Evolutionary conservation across 192 early-diverging fungal species (phyloP).

Genomic region (Podila epigama): DNA sequence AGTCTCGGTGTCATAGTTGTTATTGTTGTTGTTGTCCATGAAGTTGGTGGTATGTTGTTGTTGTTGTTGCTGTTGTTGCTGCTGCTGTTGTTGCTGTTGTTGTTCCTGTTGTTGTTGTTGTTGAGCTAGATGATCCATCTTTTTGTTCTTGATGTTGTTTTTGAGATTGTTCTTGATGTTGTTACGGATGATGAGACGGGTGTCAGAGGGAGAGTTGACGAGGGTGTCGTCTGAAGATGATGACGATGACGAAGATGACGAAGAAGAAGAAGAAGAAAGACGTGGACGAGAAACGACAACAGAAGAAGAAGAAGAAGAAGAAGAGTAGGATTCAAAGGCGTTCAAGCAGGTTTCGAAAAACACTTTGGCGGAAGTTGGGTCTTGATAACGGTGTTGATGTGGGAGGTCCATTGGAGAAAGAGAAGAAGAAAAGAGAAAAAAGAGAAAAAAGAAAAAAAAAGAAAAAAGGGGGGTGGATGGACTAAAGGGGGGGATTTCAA

Average conservation of each 20-base stretch:
- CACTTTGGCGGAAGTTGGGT: constrained; percentile 32
- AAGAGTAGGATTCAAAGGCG: constrained; percentile 18
- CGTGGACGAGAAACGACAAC: no score
- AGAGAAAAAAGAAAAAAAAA: background rate
- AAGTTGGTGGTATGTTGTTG: background rate
- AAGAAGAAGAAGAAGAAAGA: constrained; percentile 3
- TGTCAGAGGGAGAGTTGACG: background rate
- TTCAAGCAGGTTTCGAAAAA: constrained; percentile 38
- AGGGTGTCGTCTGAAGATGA: constrained; percentile 18
- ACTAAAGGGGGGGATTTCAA: no score
- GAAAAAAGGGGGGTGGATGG: background rate
- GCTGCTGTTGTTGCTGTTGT: background rate
- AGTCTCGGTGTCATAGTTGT: constrained; percentile 19
- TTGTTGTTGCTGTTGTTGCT: constrained; percentile 12
- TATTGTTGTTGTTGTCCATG: background rate
- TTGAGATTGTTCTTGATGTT: background rate
- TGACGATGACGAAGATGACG: constrained; percentile 5
- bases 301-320: no score
- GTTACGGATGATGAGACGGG: background rate
- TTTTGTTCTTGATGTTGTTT: constrained; percentile 1
- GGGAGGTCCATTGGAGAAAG: constrained; percentile 29
- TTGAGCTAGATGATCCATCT: constrained; percentile 11
- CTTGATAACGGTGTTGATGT: constrained; percentile 43
- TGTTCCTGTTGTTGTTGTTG: background rate
- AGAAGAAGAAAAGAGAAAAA: constrained; percentile 9